Base-by-base conservation (phyloP, 140 eudicot species). In the Senecio squalidus region DNA sequence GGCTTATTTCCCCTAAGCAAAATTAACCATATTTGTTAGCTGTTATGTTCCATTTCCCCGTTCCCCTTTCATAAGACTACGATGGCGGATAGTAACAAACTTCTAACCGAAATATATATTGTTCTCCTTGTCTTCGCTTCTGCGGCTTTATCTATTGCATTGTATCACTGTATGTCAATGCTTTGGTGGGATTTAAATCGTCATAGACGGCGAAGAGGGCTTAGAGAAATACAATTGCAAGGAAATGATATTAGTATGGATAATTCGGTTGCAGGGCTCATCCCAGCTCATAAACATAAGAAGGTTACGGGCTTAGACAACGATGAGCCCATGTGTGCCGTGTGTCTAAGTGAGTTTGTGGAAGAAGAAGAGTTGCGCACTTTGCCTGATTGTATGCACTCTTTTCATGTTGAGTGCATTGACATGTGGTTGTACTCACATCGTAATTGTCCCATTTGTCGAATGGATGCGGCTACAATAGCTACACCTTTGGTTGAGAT, bases 361-460 rank as follows among this genome's bases (percentile, higher is more conserved):
- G 90, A 78, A 47, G 90, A 85, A 17, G 90, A 82, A 25, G 83
- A 78, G n/a, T 9, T 82, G 27, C 83, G 90, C 2, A 78, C 80
- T 9, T 52, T 78, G 69, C 90, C 90, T 1, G 82, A 75, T 9
- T 82, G 90, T 43, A 31, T 51, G 78, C 90, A 82, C 41, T 63
- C 83, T n/a, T 82, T 71, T 62, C 90, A 82, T 44, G 85, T 74
- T 13, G 48, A 69, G 3, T 82, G 90, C 22, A 79, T 82, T 2
- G 85, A 82, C 49, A 78, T 75, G 85, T 82, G 90, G 90, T 76
- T 82, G 31, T 75, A 62, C 41, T 75, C 85, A 3, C 90, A 82
- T 57, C 65, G 80, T 5, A 82, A 62, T 54, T 82, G 90, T 48
- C 90, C 85, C 16, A 65, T 73, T 38, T 82, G 90, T 43, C 78